Percentiles rank a stretch among this genome's conserved stretches.
Evolutionary conservation across 1,284 basidiomycete genomes (phyloP).

Genomic region (Puccinia triticina): DNA sequence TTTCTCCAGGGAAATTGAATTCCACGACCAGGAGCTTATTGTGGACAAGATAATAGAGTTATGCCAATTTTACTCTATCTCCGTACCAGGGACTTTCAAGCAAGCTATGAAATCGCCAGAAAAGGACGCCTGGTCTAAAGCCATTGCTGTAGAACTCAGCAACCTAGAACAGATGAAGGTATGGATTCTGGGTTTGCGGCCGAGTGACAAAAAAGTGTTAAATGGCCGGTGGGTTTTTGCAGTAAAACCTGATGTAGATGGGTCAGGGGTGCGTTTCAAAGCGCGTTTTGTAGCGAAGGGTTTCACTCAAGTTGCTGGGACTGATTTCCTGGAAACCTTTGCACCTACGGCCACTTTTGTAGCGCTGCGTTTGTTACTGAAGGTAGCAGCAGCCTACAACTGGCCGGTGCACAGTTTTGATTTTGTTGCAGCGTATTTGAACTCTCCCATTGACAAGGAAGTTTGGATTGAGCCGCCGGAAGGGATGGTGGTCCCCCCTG

Average conservation of each 20-base stretch:
- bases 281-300: constrained; percentile 25
- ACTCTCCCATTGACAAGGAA: constrained; percentile 10
- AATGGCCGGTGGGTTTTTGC: constrained; percentile 45
- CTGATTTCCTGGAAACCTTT: not conserved
- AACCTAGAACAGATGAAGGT: constrained; percentile 17
- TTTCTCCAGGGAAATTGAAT: no score
- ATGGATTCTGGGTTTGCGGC: not conserved
- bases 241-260: not conserved
- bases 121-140: no score
- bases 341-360: constrained; percentile 37
- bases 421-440: constrained; percentile 31
- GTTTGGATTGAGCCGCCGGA: constrained; percentile 16
- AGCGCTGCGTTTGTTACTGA: not conserved
- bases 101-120: no score
- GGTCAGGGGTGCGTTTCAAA: not conserved
- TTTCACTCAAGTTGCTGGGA: not conserved
- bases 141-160: no score
- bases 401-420: constrained; percentile 17
- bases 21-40: no score
- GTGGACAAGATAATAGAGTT: no score
- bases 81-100: no score
- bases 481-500: not conserved
- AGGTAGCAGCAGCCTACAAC: not conserved
- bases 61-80: no score
- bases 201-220: not conserved